A percentile compares a stretch with the other conserved stretches of the same genome.
Conservation (phyloP, 108 stramenopile genomes). For the Nannochloropsis granulata region DNA sequence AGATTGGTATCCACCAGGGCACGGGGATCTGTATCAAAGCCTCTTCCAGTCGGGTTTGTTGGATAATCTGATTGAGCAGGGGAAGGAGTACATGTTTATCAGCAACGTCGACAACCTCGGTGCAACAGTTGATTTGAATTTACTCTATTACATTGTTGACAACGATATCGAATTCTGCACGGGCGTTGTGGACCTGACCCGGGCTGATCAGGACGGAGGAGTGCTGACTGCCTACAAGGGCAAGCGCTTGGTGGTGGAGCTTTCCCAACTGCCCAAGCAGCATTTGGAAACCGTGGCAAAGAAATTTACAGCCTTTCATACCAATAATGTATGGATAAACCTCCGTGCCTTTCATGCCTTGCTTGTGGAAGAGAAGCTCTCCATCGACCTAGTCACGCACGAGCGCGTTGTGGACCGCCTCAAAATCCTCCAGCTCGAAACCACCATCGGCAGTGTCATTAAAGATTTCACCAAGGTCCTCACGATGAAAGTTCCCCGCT, state of each 20-base stretch:
- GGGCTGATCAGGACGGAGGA: slow-evolving; percentile 28
- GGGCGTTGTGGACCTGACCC: slow-evolving; percentile 28
- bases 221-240: slow-evolving; percentile 26
- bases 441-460: slow-evolving; percentile 28
- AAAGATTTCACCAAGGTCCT: slow-evolving; percentile 16
- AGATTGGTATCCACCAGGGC: slow-evolving; percentile 99
- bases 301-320: slow-evolving; percentile 28
- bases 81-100: slow-evolving; percentile 98
- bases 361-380: slow-evolving; percentile 33
- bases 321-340: slow-evolving; percentile 37
- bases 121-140: slow-evolving; percentile 79
- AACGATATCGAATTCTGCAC: slow-evolving; percentile 63
- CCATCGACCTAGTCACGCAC: slow-evolving; percentile 6
- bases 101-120: slow-evolving; percentile 99
- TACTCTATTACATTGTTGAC: slow-evolving; percentile 42
- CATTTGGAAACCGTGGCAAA: slow-evolving; percentile 20
- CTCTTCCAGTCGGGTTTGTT: slow-evolving; percentile 82
- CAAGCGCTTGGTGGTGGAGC: slow-evolving; percentile 35
- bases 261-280: slow-evolving; percentile 26
- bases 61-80: slow-evolving; percentile 49
- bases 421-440: slow-evolving; percentile 33
- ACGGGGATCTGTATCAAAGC: slow-evolving; percentile 97
- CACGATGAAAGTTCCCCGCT: background rate
- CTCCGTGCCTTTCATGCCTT: slow-evolving; percentile 23
- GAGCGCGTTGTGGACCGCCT: slow-evolving; percentile 32